Base-by-base conservation (phyloP, 352 stramenopile species). In the Blastocystis sp. region DNA sequence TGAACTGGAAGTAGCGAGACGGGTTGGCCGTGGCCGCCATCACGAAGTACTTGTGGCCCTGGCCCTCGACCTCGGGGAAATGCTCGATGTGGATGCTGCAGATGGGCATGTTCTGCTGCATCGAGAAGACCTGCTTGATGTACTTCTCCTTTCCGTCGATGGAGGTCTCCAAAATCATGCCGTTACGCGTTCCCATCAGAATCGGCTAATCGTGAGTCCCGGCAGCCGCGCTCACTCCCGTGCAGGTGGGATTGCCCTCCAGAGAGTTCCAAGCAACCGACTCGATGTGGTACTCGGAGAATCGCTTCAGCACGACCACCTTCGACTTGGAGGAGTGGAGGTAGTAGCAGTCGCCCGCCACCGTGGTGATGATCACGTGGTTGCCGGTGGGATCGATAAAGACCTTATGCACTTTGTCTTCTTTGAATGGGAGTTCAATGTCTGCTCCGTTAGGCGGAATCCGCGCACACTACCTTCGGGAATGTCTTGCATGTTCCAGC, bases 1-100 rank as follows among this genome's bases (percentile, higher is more conserved):
- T 90, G 87, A 97, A 97, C 88, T 96, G 92, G 90, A 96, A 97
- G 91, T 96, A 93, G 10, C 94, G 92, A 34, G 93, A 96, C 0
- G 94, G 94, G 23, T 77, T 89, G n/a, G 90, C 88, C 60, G 89
- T 91, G 17, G 84, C 89, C 0, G 90, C 90, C 87, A 92, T 88
- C 11, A 92, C 90, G 23, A 91, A 88, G 59, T 69, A 89, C 19
- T 86, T 76, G 56, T 38, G 11, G 38, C 38, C 19, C 14, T 43
- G 53, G 28, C 38, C 28, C 9, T 78, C 9, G 38, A 71, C 40
- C 41, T 81, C 76, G 34, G 62, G 62, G 82, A 76, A 81, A 23
- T 28, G 48, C 41, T 82, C 62, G n/a, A 86, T 23, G 43, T 84
- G 74, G 76, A 79, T 82, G 59, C 69, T 89, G 66, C 76, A 88